Percentiles rank a stretch among this genome's conserved stretches.
phyloP scores from a whole-genome alignment of 2,329 filamentous ascomycete species.

The Aspergillus sp. region DNA sequence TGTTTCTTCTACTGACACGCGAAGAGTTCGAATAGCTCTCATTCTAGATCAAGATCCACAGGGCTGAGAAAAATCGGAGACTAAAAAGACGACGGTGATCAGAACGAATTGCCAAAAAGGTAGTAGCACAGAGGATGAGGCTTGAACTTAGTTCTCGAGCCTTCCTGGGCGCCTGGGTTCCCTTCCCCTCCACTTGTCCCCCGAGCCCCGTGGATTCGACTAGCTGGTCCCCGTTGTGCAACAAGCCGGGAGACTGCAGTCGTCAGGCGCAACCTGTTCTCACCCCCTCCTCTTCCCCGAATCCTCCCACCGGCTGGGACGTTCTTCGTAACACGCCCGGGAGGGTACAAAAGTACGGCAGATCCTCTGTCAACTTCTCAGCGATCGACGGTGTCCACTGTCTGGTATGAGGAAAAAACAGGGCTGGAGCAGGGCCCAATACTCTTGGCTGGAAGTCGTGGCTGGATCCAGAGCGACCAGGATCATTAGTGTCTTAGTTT shows the following conservation, averaged over 20 bases:
- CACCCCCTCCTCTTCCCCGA: not conserved
- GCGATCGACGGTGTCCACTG: constrained; percentile 7
- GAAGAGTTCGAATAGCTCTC: not conserved
- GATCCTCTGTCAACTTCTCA: not conserved
- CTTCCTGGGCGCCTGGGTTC: not conserved
- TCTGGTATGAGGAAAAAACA: constrained; percentile 7
- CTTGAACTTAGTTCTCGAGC: not conserved
- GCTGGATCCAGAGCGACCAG: not conserved
- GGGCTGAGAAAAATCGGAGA: constrained; percentile 11
- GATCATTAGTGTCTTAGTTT: constrained; percentile 2
- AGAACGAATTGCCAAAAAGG: not conserved
- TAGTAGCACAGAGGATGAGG: not conserved
- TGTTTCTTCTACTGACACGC: not conserved
- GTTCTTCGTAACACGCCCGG: not conserved
- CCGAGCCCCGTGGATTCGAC: not conserved
- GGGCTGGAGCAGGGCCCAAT: not conserved
- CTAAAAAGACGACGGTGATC: constrained; percentile 3
- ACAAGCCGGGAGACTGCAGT: constrained; percentile 9
- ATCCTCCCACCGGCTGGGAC: not conserved
- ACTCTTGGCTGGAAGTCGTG: constrained; percentile 4
- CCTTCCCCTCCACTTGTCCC: not conserved
- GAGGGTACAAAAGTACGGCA: not conserved
- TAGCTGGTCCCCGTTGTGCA: constrained; percentile 5
- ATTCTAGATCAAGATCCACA: constrained; percentile 7
- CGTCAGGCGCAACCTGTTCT: not conserved